These are phyloP conservation scores for Pezicula neosporulosa DNA, from an alignment of 2,329 filamentous ascomycete genomes.

Conservation along the genomic window DNA sequence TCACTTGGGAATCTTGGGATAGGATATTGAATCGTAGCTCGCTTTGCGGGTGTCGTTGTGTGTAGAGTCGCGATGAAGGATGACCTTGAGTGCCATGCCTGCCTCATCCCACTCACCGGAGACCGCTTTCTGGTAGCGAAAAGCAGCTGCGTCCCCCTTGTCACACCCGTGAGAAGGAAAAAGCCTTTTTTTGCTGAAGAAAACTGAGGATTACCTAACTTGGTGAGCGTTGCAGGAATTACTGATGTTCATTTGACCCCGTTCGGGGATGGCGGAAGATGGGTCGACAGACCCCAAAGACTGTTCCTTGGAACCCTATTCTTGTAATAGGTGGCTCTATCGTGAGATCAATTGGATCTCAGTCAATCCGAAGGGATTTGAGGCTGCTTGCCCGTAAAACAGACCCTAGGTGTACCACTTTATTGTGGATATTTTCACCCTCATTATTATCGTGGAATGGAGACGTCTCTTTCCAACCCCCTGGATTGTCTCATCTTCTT, in stretches of 20 bases:
- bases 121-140: too few relatives aligned
- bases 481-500: neutral
- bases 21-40: too few relatives aligned
- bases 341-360: neutral
- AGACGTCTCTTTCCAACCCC: neutral
- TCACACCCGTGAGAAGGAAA: too few relatives aligned
- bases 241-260: neutral
- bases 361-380: neutral
- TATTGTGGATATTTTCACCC: neutral
- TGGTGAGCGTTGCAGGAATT: neutral
- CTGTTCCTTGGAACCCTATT: slow-evolving; percentile 1
- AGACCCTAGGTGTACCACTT: neutral
- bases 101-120: too few relatives aligned
- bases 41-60: too few relatives aligned
- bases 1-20: too few relatives aligned
- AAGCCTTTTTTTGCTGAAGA: too few relatives aligned
- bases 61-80: too few relatives aligned
- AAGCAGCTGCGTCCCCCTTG: too few relatives aligned
- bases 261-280: neutral
- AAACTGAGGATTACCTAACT: neutral
- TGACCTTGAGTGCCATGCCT: too few relatives aligned
- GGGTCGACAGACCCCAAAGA: neutral
- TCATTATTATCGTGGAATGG: slow-evolving; percentile 1
- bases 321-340: neutral
- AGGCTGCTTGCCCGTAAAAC: neutral